Evolutionary conservation across 441 rosid genomes (phyloP).

Genomic region (Adansonia rubrostipa): DNA sequence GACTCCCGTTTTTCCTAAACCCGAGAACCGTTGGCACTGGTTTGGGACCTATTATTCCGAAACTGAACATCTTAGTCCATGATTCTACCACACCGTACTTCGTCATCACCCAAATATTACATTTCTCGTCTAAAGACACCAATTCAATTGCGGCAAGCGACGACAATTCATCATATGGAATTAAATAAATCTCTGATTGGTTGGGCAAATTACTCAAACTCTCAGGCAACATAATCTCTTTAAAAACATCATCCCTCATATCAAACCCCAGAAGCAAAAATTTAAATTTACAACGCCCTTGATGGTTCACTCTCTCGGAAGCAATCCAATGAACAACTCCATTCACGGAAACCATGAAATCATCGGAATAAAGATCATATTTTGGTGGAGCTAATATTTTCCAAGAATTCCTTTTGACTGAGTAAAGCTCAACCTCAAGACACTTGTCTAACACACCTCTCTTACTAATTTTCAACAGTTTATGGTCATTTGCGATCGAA

Average conservation of each 20-base stretch:
- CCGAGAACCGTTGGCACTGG: slow-evolving; percentile 16
- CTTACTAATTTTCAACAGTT: slow-evolving; percentile 1
- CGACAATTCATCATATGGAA: slow-evolving; percentile 23
- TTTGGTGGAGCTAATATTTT: slow-evolving; percentile 9
- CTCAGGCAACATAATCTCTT: slow-evolving; percentile 29
- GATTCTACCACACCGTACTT: slow-evolving; percentile 23
- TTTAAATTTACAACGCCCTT: background rate
- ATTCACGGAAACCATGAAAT: slow-evolving; percentile 21
- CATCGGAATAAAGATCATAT: background rate
- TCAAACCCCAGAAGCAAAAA: slow-evolving; percentile 25
- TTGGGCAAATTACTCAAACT: background rate
- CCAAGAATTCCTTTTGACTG: slow-evolving; percentile 25
- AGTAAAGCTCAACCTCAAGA: slow-evolving; percentile 17
- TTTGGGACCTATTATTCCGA: background rate
- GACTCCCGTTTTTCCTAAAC: slow-evolving; percentile 20
- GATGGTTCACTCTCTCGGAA: background rate
- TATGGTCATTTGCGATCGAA: slow-evolving; percentile 29
- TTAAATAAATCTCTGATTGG: background rate
- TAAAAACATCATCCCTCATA: slow-evolving; percentile 27
- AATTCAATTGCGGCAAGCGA: slow-evolving; percentile 12
- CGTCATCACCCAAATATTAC: slow-evolving; percentile 29
- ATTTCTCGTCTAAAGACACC: background rate
- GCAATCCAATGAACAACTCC: slow-evolving; percentile 31
- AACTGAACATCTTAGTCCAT: slow-evolving; percentile 21
- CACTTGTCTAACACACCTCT: background rate